Base-by-base conservation (phyloP, 2,329 filamentous ascomycete genomes). In the Teratosphaeria nubilosa region DNA sequence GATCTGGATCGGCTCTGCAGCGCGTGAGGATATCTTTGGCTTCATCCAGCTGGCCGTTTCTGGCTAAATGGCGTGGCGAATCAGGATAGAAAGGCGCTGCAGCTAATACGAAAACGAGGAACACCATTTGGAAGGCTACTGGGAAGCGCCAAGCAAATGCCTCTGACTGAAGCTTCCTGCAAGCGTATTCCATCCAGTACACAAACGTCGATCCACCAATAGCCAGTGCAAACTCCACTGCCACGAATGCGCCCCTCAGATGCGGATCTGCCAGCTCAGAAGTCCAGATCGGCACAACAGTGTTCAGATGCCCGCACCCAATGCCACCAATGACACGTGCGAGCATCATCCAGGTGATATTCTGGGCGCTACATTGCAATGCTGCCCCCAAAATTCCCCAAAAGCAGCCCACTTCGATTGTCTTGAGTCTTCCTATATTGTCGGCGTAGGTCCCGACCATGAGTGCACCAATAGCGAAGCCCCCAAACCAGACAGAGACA, bases 41-140 rank as follows among this genome's bases (percentile, higher is more conserved):
- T 68, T 89, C 86, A 0, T 87, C 80, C 41, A 84, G 77, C 0
- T 85, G 79, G 0, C 83, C 85, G 5, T 80, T 80, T 60, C 87
- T 87, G 60, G 82, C 80, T 0, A 88, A 78, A 79, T 82, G 86
- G 1, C 85, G 76, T 0, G 84, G 86, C 0, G 83, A 86, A 61
- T 89, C 86, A 0, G 85, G 86, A 69, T 87, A 84, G 72, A 86
- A 82, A 24, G 45, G 55, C 37, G 51, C 45, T 1, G 31, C 45
- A 16, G 48, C 55, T 56, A 87, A 75, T 0, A 88, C 75, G 0
- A 80, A 53, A 1, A 87, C 62, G 0, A 87, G 76, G 16, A 83
- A 82, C 0, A 85, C 70, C 34, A 87, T 86, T 64, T 88, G 85
- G 70, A 88, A 87, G 0, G 81, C 83, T 58, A 88, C 80, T 0